Base-by-base conservation (phyloP, 257 asterid species). In the Echium plantagineum region DNA sequence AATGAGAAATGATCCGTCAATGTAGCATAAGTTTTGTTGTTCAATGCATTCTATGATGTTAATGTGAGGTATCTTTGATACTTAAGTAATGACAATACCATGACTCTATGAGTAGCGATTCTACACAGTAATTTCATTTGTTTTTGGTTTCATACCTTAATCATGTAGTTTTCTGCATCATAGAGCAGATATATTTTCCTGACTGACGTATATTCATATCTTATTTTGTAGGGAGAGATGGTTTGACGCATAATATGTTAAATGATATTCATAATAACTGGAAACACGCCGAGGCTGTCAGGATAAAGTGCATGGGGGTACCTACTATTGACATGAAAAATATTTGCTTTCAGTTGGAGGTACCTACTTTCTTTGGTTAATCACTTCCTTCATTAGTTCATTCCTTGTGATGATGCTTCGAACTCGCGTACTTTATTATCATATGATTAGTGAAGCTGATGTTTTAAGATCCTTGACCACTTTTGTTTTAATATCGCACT, bases 221-320 rank as follows among this genome's bases (percentile, higher is more conserved):
- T 59, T 19, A 22, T 17, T 59, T 38, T 68, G 59, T 61, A 88
- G 98, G 98, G 53, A 86, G 98, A 72, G 94, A 88, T 75, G 97
- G 98, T 19, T 78, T 91, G 68, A 91, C 97, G 1, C 98, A 88
- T 80, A 88, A 88, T 81, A 88, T 88, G 97, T 69, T 91, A 81
- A 90, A 76, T 63, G 95, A 80, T 70, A 86, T 91, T 62, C 95
- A 91, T 73, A 80, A 84, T 66, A 78, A 86, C 79, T 88, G 97
- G 98, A 85, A 86, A 81, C 80, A 76, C 28, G 70, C 86, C 2
- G 95, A 91, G 72, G 95, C 94, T 57, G 89, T 84, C 53, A 79
- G 97, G 80, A 86, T 91, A 65, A 91, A 88, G 85, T 91, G 97
- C 66, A 79, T 91, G 94, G 98, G 98, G 5, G 94, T 88, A 49